Percentiles rank a stretch among this genome's conserved stretches.
phyloP scores from a whole-genome alignment of 768 basidiomycete species.

The Naematelia encephala region DNA sequence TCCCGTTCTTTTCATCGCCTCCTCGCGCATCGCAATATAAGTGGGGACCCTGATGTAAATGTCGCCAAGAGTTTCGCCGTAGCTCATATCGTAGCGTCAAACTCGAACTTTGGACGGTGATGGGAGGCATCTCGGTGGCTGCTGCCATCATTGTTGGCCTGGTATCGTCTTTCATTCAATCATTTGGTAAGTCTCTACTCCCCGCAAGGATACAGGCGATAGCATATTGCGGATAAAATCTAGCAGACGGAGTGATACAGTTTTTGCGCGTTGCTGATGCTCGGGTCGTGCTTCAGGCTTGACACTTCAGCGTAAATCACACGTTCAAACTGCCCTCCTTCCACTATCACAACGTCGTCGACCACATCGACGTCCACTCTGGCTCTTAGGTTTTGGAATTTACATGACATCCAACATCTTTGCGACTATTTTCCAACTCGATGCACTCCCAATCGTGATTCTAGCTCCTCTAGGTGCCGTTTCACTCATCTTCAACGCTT shows the following conservation, averaged over 20 bases:
- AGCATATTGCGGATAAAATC: no score
- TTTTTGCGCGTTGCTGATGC: not conserved
- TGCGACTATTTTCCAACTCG: slow-evolving; percentile 86
- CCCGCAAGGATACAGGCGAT: no score
- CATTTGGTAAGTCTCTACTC: slow-evolving; percentile 56
- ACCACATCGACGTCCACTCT: slow-evolving; percentile 78
- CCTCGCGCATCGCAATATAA: no score
- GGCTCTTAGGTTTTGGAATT: slow-evolving; percentile 80
- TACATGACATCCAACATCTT: slow-evolving; percentile 85
- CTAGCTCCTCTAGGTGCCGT: slow-evolving; percentile 90
- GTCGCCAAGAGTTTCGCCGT: no score
- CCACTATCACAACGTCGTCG: slow-evolving; percentile 63
- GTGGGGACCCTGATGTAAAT: no score
- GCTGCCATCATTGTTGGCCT: slow-evolving; percentile 60
- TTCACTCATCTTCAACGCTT: slow-evolving; percentile 91
- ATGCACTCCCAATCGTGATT: slow-evolving; percentile 88
- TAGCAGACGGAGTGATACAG: no score
- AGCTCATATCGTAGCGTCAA: no score
- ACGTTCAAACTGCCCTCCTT: slow-evolving; percentile 73
- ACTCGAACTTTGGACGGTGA: slow-evolving; percentile 1
- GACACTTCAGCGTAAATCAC: slow-evolving; percentile 89
- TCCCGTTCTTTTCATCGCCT: no score
- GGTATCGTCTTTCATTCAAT: slow-evolving; percentile 81
- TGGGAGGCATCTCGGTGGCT: slow-evolving; percentile 43
- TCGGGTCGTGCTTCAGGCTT: slow-evolving; percentile 60